A percentile compares a stretch with the other conserved stretches of the same genome.
phyloP scores from a whole-genome alignment of 805 yeast genomes.

The Brettanomyces sp. region DNA sequence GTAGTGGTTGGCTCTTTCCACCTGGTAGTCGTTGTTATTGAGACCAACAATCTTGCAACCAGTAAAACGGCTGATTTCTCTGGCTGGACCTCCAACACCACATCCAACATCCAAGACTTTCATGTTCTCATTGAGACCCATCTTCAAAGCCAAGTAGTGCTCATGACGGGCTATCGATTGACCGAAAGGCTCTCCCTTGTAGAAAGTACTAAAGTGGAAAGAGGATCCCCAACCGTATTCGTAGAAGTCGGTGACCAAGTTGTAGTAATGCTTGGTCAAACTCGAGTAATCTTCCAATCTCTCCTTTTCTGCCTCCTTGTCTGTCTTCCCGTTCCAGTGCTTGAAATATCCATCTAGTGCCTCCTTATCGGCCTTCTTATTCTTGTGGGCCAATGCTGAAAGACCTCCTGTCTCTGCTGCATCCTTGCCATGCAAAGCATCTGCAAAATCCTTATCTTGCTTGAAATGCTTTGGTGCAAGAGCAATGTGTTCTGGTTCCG shows the following conservation, averaged over 20 bases:
- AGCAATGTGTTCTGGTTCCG: constrained; percentile 12
- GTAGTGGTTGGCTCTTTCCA: constrained; percentile 80
- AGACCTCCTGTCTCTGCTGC: constrained; percentile 61
- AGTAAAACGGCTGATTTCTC: constrained; percentile 90
- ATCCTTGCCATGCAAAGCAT: constrained; percentile 76
- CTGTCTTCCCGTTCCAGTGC: constrained; percentile 93
- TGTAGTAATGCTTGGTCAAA: constrained; percentile 91
- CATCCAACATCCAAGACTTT: constrained; percentile 96
- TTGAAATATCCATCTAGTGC: constrained; percentile 88
- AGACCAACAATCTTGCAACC: constrained; percentile 81
- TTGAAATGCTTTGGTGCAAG: constrained; percentile 48
- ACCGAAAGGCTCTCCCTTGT: constrained; percentile 83
- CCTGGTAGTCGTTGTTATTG: constrained; percentile 95
- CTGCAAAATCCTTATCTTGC: constrained; percentile 65
- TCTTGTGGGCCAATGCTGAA: constrained; percentile 66
- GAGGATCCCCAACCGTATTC: constrained; percentile 99
- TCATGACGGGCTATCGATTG: constrained; percentile 97
- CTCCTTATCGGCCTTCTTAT: constrained; percentile 67
- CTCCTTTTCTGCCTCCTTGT: constrained; percentile 55
- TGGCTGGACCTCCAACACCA: constrained; percentile 99
- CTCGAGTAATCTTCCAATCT: constrained; percentile 82
- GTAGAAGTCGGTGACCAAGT: constrained; percentile 94
- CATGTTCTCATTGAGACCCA: constrained; percentile 70
- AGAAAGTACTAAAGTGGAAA: constrained; percentile 93
- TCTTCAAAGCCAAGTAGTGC: constrained; percentile 84